Base-by-base conservation (phyloP, 2,329 filamentous ascomycete species). In the Meredithiella fracta region DNA sequence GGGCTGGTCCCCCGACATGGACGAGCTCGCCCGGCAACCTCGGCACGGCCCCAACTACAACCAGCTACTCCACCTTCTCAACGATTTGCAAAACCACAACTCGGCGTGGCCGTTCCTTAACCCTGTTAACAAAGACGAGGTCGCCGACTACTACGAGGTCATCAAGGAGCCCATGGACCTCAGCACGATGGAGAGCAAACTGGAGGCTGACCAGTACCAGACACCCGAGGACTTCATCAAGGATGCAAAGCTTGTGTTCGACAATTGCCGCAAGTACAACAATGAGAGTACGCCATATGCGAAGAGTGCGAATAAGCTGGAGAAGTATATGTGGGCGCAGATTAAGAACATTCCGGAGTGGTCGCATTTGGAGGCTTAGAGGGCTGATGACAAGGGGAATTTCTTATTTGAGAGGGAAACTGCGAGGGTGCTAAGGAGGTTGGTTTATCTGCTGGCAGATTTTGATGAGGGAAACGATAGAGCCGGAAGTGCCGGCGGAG, bases 111-210 rank as follows among this genome's bases (percentile, higher is more conserved):
- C 92, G 0, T 98, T 98, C 73, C 77, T 92, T 31, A 80, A 88
- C 25, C 91, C 92, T 0, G 92, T 98, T 62, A 96, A 94, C 67
- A 83, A 85, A 62, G 92, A 98, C 64, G 92, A 97, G 62, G 92
- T 98, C 0, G 82, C 88, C n/a, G 92, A 98, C 67, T 98, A 98
- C 71, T 97, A 97, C 72, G 88, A 95, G 59, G 90, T 97, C 59
- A 98, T 98, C 73, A 90, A 90, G 66, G 86, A 95, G 67, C 92
- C 92, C 37, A 98, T 98, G 92, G 92, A 96, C 66, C 74, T 96
- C 51, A 83, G 80, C 51, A 96, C 90, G 20, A 97, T 98, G 91
- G 92, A 97, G 69, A 82, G 80, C 62, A 94, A 94, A 69, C 83
- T 96, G 60, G 90, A 97, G 65, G 87, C 88, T 40, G 92, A 97